Percentiles rank a stretch among this genome's conserved stretches.
phyloP scores from a whole-genome alignment of 2,329 filamentous ascomycete genomes.

The Claviceps maximensis region DNA sequence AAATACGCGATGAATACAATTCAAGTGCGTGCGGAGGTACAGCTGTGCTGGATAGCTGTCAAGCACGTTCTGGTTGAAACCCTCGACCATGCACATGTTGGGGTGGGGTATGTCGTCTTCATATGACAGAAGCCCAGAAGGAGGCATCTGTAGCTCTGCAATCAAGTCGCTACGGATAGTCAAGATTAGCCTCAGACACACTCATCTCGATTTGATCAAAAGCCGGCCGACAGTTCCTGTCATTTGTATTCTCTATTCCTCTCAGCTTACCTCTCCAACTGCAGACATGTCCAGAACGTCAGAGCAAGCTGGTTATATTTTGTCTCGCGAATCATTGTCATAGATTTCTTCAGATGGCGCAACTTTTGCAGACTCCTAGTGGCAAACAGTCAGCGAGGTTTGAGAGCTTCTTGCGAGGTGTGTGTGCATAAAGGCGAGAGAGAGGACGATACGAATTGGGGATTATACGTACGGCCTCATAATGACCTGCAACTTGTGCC shows the following conservation, averaged over 20 bases:
- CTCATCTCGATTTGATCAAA: not conserved
- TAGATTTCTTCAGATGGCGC: slow-evolving; percentile 24
- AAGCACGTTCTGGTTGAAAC: slow-evolving; percentile 34
- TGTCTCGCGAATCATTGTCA: slow-evolving; percentile 27
- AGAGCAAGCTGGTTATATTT: slow-evolving; percentile 52
- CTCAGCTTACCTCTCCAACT: slow-evolving; percentile 65
- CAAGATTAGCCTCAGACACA: not conserved
- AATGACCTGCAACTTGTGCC: slow-evolving; percentile 52
- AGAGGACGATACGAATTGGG: not conserved
- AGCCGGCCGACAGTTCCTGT: not conserved
- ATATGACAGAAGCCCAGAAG: slow-evolving; percentile 47
- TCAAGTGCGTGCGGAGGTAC: slow-evolving; percentile 50
- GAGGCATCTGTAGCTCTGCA: slow-evolving; percentile 61
- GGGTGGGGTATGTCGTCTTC: slow-evolving; percentile 56
- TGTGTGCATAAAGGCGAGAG: not conserved
- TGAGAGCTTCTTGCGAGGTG: not conserved
- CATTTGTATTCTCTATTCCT: not conserved
- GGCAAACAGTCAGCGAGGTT: not conserved
- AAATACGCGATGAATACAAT: slow-evolving; percentile 45
- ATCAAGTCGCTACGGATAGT: slow-evolving; percentile 58
- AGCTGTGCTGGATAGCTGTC: slow-evolving; percentile 51
- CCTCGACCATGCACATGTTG: slow-evolving; percentile 32
- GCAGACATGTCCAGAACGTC: slow-evolving; percentile 86
- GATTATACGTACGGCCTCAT: slow-evolving; percentile 51
- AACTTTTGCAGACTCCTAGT: slow-evolving; percentile 36